Evolutionary conservation across 2,329 filamentous ascomycete genomes (phyloP).

Genomic region (Rugonectria rugulosa): DNA sequence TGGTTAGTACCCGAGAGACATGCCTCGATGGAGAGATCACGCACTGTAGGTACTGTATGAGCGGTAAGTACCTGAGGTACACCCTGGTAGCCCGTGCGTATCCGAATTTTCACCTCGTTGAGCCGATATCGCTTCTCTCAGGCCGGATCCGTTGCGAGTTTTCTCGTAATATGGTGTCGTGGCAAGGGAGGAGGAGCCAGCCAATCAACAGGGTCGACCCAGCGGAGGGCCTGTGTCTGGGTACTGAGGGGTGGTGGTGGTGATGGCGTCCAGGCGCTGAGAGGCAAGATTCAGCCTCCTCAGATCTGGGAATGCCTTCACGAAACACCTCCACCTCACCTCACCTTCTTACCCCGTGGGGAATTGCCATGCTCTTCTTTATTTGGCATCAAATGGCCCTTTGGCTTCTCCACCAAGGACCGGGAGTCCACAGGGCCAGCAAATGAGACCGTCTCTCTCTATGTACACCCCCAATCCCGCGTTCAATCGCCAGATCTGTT

Average conservation of each 20-base stretch:
- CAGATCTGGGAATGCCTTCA: conserved; percentile 5
- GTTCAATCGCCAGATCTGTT: too few relatives aligned
- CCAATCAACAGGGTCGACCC: not conserved
- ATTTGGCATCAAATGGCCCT: not conserved
- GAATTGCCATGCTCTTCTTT: conserved; percentile 1
- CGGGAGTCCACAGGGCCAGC: not conserved
- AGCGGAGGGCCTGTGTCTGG: not conserved
- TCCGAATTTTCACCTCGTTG: not conserved
- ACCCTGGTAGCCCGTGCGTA: not conserved
- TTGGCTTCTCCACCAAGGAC: conserved; percentile 4
- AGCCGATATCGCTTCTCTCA: conserved; percentile 6
- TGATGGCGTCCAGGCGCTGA: not conserved
- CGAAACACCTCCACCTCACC: not conserved
- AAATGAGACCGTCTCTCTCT: too few relatives aligned
- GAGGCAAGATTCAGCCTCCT: not conserved
- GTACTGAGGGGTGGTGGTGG: not conserved
- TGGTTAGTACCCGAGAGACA: not conserved
- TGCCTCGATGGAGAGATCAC: not conserved
- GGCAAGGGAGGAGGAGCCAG: not conserved
- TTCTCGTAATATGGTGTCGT: conserved; percentile 1
- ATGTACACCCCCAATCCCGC: not conserved
- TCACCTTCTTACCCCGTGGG: conserved; percentile 2
- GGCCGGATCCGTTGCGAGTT: not conserved
- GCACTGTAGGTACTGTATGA: not conserved
- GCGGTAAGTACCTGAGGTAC: too few relatives aligned